phyloP scores from a whole-genome alignment of 768 basidiomycete species.

The Boletus tomentosulus region DNA sequence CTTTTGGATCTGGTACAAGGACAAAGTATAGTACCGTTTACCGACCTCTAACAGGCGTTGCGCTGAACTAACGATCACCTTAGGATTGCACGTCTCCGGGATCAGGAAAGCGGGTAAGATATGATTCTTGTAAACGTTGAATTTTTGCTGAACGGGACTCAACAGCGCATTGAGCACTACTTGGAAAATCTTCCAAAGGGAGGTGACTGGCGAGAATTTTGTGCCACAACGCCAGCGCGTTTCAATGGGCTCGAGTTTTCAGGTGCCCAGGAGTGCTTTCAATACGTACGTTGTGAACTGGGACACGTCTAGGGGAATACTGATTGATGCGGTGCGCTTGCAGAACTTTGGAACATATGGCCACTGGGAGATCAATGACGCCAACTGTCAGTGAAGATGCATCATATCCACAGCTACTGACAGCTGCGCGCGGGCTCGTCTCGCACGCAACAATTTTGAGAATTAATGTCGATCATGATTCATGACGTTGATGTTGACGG shows the following conservation, averaged over 20 bases:
- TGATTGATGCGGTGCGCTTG: not conserved
- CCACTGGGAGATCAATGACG: constrained; percentile 24
- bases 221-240: constrained; percentile 29
- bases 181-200: constrained; percentile 27
- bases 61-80: not conserved
- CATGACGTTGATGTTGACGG: no score
- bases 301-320: not conserved
- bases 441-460: no score
- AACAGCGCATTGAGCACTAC: constrained; percentile 28
- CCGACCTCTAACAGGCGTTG: not conserved
- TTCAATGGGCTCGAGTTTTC: constrained; percentile 26
- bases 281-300: constrained; percentile 13
- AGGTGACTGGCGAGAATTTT: constrained; percentile 29
- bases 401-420: no score
- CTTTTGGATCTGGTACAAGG: constrained; percentile 26
- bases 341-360: constrained; percentile 22
- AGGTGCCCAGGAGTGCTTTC: constrained; percentile 21
- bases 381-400: constrained; percentile 4
- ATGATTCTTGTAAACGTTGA: not conserved
- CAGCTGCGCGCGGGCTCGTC: no score
- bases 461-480: no score
- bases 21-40: constrained; percentile 19
- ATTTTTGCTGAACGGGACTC: not conserved
- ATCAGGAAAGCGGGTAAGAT: constrained; percentile 23
- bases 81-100: constrained; percentile 22